These are phyloP conservation scores for Tympanopsis confertula DNA, from an alignment of 2,329 filamentous ascomycete species.

Conservation along the genomic window DNA sequence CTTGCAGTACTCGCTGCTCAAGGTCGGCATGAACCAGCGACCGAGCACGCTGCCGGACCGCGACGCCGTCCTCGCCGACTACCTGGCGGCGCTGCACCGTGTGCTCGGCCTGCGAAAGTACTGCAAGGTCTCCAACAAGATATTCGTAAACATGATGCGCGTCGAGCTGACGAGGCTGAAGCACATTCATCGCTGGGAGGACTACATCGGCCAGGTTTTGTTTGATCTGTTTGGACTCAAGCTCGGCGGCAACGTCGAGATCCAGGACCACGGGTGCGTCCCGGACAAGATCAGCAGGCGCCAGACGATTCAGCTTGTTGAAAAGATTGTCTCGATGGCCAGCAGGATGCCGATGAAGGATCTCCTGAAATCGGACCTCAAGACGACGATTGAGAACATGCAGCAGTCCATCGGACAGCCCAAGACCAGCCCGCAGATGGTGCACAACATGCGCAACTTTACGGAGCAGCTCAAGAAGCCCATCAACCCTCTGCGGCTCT, in stretches of 20 bases:
- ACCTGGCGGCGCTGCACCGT: slow-evolving; percentile 71
- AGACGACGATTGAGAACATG: slow-evolving; percentile 82
- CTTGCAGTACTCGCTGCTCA: slow-evolving; percentile 70
- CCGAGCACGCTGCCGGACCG: slow-evolving; percentile 49
- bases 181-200: slow-evolving; percentile 65
- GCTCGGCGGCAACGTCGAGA: slow-evolving; percentile 26
- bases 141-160: slow-evolving; percentile 81
- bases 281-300: slow-evolving; percentile 67
- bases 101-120: slow-evolving; percentile 73
- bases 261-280: slow-evolving; percentile 70
- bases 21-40: slow-evolving; percentile 62
- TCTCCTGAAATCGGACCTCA: slow-evolving; percentile 83
- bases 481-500: slow-evolving; percentile 71
- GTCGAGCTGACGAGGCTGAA: slow-evolving; percentile 72
- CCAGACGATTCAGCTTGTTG: slow-evolving; percentile 70
- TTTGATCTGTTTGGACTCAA: slow-evolving; percentile 75
- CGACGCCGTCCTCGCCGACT: slow-evolving; percentile 65
- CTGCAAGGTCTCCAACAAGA: slow-evolving; percentile 75
- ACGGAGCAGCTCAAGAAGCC: slow-evolving; percentile 72
- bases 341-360: slow-evolving; percentile 82
- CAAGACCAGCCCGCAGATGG: slow-evolving; percentile 66
- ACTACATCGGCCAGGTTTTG: slow-evolving; percentile 61
- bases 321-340: slow-evolving; percentile 72
- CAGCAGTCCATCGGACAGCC: slow-evolving; percentile 79
- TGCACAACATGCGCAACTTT: slow-evolving; percentile 78